These are phyloP conservation scores for Fragaria iinumae DNA, from an alignment of 306 rosid species.

Conservation along the genomic window DNA sequence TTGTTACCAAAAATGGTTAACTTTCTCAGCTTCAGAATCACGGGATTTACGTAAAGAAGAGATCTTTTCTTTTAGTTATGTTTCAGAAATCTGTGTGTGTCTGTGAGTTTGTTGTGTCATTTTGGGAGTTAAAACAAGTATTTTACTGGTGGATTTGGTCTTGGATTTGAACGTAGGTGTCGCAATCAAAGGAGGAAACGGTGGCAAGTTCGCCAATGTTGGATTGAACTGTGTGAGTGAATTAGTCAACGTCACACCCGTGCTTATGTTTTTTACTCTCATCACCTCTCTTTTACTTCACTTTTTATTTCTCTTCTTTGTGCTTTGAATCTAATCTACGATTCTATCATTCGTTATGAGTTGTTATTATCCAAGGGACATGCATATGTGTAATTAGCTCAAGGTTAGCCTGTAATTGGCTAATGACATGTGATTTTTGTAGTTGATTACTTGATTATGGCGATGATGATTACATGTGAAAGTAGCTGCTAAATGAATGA, in stretches of 20 bases:
- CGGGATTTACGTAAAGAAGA: background rate
- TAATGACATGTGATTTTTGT: too few relatives aligned
- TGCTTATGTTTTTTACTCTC: constrained; percentile 1
- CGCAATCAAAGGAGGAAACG: background rate
- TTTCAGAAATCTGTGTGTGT: background rate
- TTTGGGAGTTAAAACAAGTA: background rate
- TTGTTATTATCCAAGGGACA: background rate
- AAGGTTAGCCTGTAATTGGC: too few relatives aligned
- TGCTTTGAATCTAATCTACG: constrained; percentile 5
- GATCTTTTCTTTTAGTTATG: background rate
- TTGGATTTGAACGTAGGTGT: background rate
- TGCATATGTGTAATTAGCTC: too few relatives aligned
- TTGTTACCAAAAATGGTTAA: background rate
- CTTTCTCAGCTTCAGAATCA: background rate
- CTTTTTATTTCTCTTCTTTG: background rate
- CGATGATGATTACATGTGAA: too few relatives aligned
- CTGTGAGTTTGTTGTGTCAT: background rate
- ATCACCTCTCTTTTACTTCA: constrained; percentile 13
- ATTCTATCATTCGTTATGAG: background rate
- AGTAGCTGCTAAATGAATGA: too few relatives aligned
- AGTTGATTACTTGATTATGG: too few relatives aligned
- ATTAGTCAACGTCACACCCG: constrained; percentile 1
- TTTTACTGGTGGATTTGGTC: constrained; percentile 10
- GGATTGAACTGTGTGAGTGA: background rate
- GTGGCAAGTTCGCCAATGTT: background rate